Evolutionary conservation across 164 flowering plant species (phyloP), one percentile per base, ranked within the genome.

Genomic region (Tinospora cordifolia): DNA sequence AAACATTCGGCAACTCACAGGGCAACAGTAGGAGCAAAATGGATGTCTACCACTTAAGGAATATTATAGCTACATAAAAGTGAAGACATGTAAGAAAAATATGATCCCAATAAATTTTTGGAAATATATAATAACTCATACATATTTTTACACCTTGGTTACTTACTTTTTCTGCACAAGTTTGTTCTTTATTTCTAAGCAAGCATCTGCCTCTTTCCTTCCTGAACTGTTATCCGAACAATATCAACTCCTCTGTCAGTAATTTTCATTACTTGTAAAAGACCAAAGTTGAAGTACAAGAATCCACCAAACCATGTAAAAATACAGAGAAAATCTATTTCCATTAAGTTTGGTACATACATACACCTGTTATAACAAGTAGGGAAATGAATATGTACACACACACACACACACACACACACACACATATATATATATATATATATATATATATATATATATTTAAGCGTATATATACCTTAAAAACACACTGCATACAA

Each of bases 21-120:
- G 24, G 98, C 98, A 79, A 93, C 85, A 67, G 97, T 25, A 68
- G 97, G 98, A 39, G 98, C 97, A 86, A 93, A 93, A 78, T 93
- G 98, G 76, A 93, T 93, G 83, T 93, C 98, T 60, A 96, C 98
- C 72, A 93, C 98, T 72, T 91, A 81, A 70, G 98, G 98, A 80
- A 93, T 90, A 74, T 87, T 86, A 76, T 93, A 91, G 74, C 98
- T 93, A 96, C 85, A 84, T 7, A 63, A 70, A 79, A 6, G 62
- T 25, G 25, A 25, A 73, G 8, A 59, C 41, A 24, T 19, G 60
- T 54, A 11, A 54, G 14, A 44, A 54, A 17, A 54, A 54, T 54
- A 17, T 19, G 7, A 54, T 54, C 21, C 19, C 22, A 54, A 21
- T 8, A 51, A 54, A 15, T 54, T n/a, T 21, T 54, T 21, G 11